Evolutionary conservation across 2,329 filamentous ascomycete genomes (phyloP), one percentile per base, ranked within the genome.

Genomic region (Spiromastix sp.): DNA sequence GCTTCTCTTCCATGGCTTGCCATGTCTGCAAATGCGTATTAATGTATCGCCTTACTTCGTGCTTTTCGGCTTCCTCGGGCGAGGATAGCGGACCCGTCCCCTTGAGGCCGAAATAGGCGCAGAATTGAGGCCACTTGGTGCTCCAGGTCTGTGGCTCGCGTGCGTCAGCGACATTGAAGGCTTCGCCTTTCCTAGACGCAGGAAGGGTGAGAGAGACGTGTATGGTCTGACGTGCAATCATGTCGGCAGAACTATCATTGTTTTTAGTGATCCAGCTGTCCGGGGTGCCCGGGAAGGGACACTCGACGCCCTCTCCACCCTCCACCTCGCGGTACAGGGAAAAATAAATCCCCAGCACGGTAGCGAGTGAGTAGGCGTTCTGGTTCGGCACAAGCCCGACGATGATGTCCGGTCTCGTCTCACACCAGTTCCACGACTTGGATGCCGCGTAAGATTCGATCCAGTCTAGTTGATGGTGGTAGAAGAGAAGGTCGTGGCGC

Each of bases 381-480:
- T 24, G 21, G 21, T 24, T 24, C n/a, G 21, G 21, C 21, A 24
- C 21, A 24, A 24, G n/a, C 7, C 21, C 21, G n/a, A 24, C n/a
- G 21, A 24, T 24, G n/a, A 24, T 24, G 21, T 24, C 21, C 21
- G 21, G 21, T 24, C 21, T 7, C 21, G 21, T 24, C 7, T 24
- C 21, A 24, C 21, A 24, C 21, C 21, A 24, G 21, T 24, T 24
- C 21, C 21, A 24, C 21, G 21, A 24, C 21, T 24, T 24, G n/a
- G 7, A 7, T n/a, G 21, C 21, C n/a, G 21, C 21, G n/a, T 7
- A 24, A n/a, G 21, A 24, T 17, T 50, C 48, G 13, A 67, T 46
- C 33, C 60, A 46, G 40, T 66, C 64, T 15, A 57, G 54, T 47
- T 67, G 62, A n/a, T 46, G 51, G 43, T 67, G 66, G 48, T 68